Base-by-base conservation (phyloP, 805 yeast species). In the Lachancea sp. region DNA sequence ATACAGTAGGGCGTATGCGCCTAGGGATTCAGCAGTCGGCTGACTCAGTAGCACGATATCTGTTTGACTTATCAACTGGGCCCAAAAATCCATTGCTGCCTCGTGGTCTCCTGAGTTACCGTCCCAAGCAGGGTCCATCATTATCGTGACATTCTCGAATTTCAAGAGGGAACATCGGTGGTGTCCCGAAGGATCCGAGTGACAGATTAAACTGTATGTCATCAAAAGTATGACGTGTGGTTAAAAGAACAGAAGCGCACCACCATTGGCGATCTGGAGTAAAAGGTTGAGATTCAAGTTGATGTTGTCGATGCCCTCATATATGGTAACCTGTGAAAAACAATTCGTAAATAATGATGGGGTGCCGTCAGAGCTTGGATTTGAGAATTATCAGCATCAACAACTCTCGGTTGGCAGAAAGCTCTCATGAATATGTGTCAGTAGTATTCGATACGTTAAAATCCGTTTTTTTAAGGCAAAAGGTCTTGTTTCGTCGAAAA, bases 21-120 rank as follows among this genome's bases (percentile, higher is more conserved):
- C 93, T 2, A 87, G 55, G 57, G 81, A 89, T 39, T 82, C 81
- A 1, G 81, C 71, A 0, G 95, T 81, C 1, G 96, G 82, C 53
- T 93, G 98, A 1, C 97, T 88, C n/a, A 93, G 65, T 1, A 93
- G 62, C 2, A 93, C 77, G 17, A 84, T 62, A 54, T 88, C 89
- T 2, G 85, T 72, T 26, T 76, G 65, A 1, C 71, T 60, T 1
- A 76, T 66, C 9, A 74, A 55, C 0, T 60, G 52, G 8, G 74
- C 73, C 53, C 79, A 62, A 49, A 66, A 72, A 1, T 47, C 34
- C 6, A 61, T 50, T 20, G 57, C 47, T 3, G 51, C 57, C 11
- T 53, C 54, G 42, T 69, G 58, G 1, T 75, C 50, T 38, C 69
- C 69, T 1, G 69, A 55, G 10, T 59, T 51, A 2, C 86, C 85